Percentiles rank a stretch among this genome's conserved stretches.
Conservation (phyloP, 176 grass and related monocot species). For the Hordeum marinum region DNA sequence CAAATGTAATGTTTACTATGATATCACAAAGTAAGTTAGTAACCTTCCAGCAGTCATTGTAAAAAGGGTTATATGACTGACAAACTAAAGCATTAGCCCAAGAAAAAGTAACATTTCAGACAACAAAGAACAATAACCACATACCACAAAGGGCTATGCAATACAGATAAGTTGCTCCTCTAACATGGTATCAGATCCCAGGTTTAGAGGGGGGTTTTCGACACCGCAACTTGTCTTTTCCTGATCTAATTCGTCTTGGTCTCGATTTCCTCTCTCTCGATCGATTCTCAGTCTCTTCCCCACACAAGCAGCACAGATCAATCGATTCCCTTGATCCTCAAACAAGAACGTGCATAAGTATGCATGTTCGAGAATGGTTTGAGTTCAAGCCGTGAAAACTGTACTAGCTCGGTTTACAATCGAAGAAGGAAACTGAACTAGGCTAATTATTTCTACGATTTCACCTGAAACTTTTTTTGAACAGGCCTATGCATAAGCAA, state of each 20-base stretch:
- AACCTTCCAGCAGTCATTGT: background rate
- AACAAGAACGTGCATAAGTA: background rate
- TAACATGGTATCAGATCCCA: no score
- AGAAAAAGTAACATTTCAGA: slow-evolving; percentile 4
- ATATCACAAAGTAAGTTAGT: background rate
- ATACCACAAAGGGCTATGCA: background rate
- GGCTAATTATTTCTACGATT: background rate
- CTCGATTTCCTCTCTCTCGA: no score
- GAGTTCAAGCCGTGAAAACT: background rate
- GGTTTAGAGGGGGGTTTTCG: no score
- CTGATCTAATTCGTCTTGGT: no score
- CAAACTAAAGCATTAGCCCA: background rate
- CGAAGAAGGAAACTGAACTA: background rate
- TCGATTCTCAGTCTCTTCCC: no score
- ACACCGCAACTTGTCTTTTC: no score
- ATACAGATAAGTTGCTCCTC: no score
- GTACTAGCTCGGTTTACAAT: background rate
- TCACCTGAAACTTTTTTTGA: background rate
- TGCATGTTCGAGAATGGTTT: background rate
- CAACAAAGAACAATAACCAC: background rate
- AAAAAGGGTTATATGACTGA: background rate
- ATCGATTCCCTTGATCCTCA: no score
- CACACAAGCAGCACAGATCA: no score
- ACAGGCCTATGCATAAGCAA: slow-evolving; percentile 11
- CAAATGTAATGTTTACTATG: background rate